Base-by-base conservation (phyloP, 177 flowering plant species). In the Vitis hybrid region DNA sequence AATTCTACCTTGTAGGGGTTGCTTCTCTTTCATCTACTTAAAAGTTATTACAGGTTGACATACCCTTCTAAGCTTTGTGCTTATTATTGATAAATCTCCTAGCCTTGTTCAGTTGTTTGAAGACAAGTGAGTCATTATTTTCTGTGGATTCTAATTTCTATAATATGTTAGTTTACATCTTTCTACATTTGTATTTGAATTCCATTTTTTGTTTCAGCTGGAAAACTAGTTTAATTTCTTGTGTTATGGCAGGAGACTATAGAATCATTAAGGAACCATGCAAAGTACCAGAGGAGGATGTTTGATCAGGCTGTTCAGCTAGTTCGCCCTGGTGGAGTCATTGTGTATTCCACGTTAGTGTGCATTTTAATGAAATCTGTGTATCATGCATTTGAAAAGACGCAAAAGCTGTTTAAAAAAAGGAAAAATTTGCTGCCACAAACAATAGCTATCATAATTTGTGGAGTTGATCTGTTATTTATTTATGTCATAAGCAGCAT, bases 221-320 rank as follows among this genome's bases (percentile, higher is more conserved):
- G 14, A 56, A 40, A 32, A 52, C 61, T 32, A 14, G 19, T 48
- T 18, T 12, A 10, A 50, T 1, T 46, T 48, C 15, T 3, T 15
- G 48, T 11, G n/a, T 58, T 18, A 16, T 64, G 76, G 19, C 75
- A 93, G 98, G 98, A 89, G 66, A 90, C 99, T 62, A 11, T 93
- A 54, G 83, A 82, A 71, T 90, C 97, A 60, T 73, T 93, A 61
- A 87, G 90, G 78, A 85, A 77, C 68, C 91, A 93, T 82, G 92
- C 85, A 8, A 92, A 75, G 74, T 95, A 95, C 74, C 99, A 95
- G 75, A 87, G 87, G 72, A 82, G 75, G 71, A 93, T 95, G 99
- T 87, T 95, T 82, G 98, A 95, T 66, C 99, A 95, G 80, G 99
- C 98, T 68, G 92, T 95, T 73, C 91, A 92, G 71, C 78, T 93